These are phyloP conservation scores for Craterostigma plantagineum DNA, from an alignment of 257 asterid species.

Conservation along the genomic window DNA sequence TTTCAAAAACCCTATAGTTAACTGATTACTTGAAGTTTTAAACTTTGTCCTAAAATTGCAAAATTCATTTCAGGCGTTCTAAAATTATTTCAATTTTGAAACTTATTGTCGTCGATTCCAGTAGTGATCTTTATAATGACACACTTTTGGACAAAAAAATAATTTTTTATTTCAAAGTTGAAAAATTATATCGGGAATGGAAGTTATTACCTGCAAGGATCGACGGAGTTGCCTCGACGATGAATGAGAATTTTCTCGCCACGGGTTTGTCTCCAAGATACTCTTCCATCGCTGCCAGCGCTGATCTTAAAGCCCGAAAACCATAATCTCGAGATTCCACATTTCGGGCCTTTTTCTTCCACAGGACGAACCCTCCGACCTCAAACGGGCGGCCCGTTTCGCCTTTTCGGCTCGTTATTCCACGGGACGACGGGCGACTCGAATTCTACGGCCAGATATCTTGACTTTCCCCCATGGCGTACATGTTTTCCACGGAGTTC, in stretches of 20 bases:
- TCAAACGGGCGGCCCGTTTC: slow-evolving; percentile 28
- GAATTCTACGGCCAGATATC: slow-evolving; percentile 63
- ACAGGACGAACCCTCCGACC: slow-evolving; percentile 75
- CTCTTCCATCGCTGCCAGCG: slow-evolving; percentile 87
- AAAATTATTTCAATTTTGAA: no score
- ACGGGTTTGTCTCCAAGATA: slow-evolving; percentile 95
- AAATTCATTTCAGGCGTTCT: no score
- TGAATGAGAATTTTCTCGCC: slow-evolving; percentile 69
- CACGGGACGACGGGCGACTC: slow-evolving; percentile 14
- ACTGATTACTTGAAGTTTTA: no score
- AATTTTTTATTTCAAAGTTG: no score
- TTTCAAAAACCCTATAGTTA: no score
- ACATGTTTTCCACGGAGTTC: slow-evolving; percentile 60
- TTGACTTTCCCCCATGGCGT: slow-evolving; percentile 84
- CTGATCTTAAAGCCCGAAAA: slow-evolving; percentile 63
- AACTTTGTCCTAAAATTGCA: no score
- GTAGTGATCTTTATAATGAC: no score
- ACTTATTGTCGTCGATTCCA: no score
- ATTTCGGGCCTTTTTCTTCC: slow-evolving; percentile 80
- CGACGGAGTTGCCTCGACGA: slow-evolving; percentile 87
- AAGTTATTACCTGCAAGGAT: slow-evolving; percentile 55
- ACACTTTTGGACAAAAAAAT: no score
- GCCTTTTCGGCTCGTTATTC: no score
- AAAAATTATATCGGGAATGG: no score
- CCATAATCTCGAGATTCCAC: slow-evolving; percentile 80